Evolutionary conservation across 163 green algal species (phyloP).

Genomic region (Scenedesmus sp.): DNA sequence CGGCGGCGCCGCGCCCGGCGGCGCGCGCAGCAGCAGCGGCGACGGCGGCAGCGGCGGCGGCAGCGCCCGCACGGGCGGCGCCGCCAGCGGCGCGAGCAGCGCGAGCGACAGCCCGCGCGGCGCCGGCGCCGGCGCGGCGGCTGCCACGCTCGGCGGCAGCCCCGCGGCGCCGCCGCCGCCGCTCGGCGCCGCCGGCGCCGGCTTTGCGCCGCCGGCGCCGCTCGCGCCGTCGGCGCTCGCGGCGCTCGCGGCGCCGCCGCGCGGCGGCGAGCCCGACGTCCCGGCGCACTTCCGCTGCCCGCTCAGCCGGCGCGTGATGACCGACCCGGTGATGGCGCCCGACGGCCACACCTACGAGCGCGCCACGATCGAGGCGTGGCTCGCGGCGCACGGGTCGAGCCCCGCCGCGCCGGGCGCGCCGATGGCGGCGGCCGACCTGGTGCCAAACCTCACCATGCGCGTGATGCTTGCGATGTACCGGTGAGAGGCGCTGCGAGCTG

Average conservation of each 20-base stretch:
- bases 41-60: not conserved
- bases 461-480: constrained; percentile 34
- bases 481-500: no score
- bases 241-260: not conserved
- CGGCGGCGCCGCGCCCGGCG: no score
- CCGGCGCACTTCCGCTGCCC: constrained; percentile 47
- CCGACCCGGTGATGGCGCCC: constrained; percentile 52
- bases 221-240: not conserved
- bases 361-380: constrained; percentile 52
- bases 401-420: constrained; percentile 11
- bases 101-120: not conserved
- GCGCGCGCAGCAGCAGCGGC: not conserved
- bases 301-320: constrained; percentile 48
- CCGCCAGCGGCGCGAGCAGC: constrained; percentile 19
- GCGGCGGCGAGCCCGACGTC: constrained; percentile 11
- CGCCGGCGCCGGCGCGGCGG: no score
- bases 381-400: constrained; percentile 43
- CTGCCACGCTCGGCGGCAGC: not conserved
- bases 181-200: constrained; percentile 2
- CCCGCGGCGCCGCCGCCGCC: not conserved
- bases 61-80: constrained; percentile 20
- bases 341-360: constrained; percentile 62
- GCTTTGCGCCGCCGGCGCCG: not conserved
- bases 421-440: constrained; percentile 53
- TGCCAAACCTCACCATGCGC: constrained; percentile 55